These are phyloP conservation scores for Wickerhamiella siamensis DNA, from an alignment of 805 yeast genomes.

Conservation along the genomic window DNA sequence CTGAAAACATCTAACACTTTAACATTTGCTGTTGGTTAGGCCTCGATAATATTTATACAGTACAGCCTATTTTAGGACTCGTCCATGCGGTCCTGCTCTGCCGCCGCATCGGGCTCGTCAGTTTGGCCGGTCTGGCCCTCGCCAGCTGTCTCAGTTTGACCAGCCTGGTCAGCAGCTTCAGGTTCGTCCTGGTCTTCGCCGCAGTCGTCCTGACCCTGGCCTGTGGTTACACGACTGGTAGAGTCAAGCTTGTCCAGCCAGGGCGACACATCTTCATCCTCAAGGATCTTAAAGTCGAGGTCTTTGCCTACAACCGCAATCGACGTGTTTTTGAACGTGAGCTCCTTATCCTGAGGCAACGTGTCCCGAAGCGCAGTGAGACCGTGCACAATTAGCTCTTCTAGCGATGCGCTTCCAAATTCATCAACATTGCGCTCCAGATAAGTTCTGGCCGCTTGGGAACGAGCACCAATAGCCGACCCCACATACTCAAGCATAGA, in stretches of 20 bases:
- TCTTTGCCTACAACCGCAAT: constrained; percentile 87
- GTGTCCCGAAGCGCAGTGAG: constrained; percentile 88
- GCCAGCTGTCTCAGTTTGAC: not conserved
- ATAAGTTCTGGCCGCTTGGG: constrained; percentile 96
- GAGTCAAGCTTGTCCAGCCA: constrained; percentile 70
- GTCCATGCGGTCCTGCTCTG: constrained; percentile 7
- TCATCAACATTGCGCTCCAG: constrained; percentile 71
- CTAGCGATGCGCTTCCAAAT: constrained; percentile 46
- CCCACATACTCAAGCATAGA: constrained; percentile 82
- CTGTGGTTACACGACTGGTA: constrained; percentile 26
- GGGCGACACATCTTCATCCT: constrained; percentile 72
- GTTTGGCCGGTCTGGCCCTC: not conserved
- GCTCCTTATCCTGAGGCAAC: constrained; percentile 83
- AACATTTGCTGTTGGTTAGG: too few relatives aligned
- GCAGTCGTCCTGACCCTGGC: constrained; percentile 6
- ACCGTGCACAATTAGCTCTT: constrained; percentile 71
- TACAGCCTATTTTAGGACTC: constrained; percentile 1
- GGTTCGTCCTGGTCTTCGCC: constrained; percentile 6
- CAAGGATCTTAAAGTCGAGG: constrained; percentile 58
- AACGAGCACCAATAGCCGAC: constrained; percentile 94
- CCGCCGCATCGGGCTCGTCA: constrained; percentile 1
- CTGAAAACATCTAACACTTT: too few relatives aligned
- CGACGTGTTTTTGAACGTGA: constrained; percentile 69
- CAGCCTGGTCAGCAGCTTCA: constrained; percentile 6
- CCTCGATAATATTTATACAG: too few relatives aligned